These are phyloP conservation scores for Cladosporium colombiae DNA, from an alignment of 2,329 filamentous ascomycete genomes.

Conservation along the genomic window DNA sequence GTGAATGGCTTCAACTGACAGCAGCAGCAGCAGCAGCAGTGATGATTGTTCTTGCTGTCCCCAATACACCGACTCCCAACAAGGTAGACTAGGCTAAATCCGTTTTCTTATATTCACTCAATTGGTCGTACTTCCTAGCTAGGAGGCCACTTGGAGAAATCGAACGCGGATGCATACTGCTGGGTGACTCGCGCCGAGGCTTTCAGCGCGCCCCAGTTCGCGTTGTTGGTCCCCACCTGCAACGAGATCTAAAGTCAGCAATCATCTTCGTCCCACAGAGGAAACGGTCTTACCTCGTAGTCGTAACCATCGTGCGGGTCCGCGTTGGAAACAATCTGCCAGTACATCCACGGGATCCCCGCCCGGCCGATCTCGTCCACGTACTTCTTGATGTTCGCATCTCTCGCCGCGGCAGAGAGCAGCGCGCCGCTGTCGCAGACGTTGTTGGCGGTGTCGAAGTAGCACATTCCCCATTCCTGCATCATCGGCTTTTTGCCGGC, in stretches of 20 bases:
- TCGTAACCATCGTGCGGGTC: constrained; percentile 38
- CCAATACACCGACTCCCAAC: no score
- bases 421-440: constrained; percentile 27
- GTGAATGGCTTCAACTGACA: no score
- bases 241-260: background rate
- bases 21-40: no score
- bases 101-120: no score
- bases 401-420: constrained; percentile 22
- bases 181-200: background rate
- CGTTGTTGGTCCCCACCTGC: constrained; percentile 24
- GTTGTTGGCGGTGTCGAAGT: constrained; percentile 34
- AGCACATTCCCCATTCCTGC: constrained; percentile 37
- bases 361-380: constrained; percentile 32
- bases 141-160: constrained; percentile 22
- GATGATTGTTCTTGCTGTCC: no score
- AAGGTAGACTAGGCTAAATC: no score
- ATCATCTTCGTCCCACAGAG: background rate
- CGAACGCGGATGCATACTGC: constrained; percentile 20
- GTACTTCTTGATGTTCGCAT: constrained; percentile 34
- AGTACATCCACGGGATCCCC: constrained; percentile 40
- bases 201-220: constrained; percentile 30
- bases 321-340: constrained; percentile 39
- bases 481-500: constrained; percentile 39
- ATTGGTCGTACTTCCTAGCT: background rate
- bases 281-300: constrained; percentile 34